Evolutionary conservation across 371 early-diverging fungal species (phyloP).

Genomic region (Synchytrium microbalum): DNA sequence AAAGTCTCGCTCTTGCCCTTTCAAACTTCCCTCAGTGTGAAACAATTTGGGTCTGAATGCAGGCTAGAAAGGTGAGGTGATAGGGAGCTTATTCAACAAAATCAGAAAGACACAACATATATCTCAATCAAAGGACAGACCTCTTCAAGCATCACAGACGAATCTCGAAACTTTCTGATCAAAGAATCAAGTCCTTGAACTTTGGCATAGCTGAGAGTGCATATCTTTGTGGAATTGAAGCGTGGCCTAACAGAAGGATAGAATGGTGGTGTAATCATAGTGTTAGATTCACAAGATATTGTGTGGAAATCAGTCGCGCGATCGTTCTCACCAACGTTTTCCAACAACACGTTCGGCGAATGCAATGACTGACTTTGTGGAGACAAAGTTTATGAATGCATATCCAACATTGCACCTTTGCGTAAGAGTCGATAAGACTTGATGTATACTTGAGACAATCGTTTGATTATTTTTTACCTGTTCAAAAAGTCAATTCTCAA

Average conservation of each 20-base stretch:
- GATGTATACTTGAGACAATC: no score
- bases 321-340: slow-evolving; percentile 52
- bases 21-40: no score
- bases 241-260: slow-evolving; percentile 40
- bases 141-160: slow-evolving; percentile 34
- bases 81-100: slow-evolving; percentile 10
- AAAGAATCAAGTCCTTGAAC: slow-evolving; percentile 77
- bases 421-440: no score
- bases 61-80: slow-evolving; percentile 66
- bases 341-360: slow-evolving; percentile 76
- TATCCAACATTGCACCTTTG: slow-evolving; percentile 31
- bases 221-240: slow-evolving; percentile 83
- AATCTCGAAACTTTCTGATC: slow-evolving; percentile 79
- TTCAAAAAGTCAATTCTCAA: slow-evolving; percentile 87
- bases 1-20: no score
- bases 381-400: slow-evolving; percentile 84
- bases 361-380: slow-evolving; percentile 49
- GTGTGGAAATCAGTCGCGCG: neutral
- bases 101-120: neutral
- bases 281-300: neutral
- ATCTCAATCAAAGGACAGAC: neutral
- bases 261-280: neutral
- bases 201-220: slow-evolving; percentile 77
- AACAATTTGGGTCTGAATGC: slow-evolving; percentile 71
- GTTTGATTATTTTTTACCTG: no score